Evolutionary conservation across 768 basidiomycete genomes (phyloP), one percentile per base, ranked within the genome.

Genomic region (Rubroboletus satanas): DNA sequence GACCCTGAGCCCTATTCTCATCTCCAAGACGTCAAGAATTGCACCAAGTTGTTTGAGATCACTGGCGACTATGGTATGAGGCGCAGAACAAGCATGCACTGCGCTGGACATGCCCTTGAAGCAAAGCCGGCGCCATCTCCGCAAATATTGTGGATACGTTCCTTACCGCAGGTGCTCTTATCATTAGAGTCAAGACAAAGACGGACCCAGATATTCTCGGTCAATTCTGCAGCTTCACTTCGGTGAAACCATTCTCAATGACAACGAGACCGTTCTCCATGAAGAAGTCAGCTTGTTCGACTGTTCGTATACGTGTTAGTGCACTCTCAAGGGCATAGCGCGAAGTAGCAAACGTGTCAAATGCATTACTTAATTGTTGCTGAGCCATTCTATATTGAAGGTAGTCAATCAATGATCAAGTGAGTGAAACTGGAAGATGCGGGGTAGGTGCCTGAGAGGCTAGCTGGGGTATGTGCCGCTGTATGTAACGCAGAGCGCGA

Each of bases 201-300:
- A 21, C 82, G 75, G 48, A 74, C 59, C 80, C 81, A 85, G 23
- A 84, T 66, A 52, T 78, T 73, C 41, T 75, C 67, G 8, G 77
- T 80, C 73, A 77, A 81, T 42, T 78, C 75, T 26, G 61, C n/a
- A 21, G 45, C 74, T 80, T 75, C 64, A 79, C 78, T 56, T 72
- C 73, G 7, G 78, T 75, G 62, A 85, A 84, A 0, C 81, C 83
- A 32, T 73, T 63, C 59, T 77, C 76, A 56, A 84, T 75, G 38
- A 80, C 66, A 42, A 84, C 66, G 55, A 79, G 84, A 7, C 83
- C 83, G 51, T 82, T 68, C 54, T 79, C 74, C 45, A 85, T 70
- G 65, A 84, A 84, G 58, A 80, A 77, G 39, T 78, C 70, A 33
- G 79, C 73, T 56, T 84, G 77, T 51, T 75, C 80, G 35, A 69